Percentiles rank a stretch among this genome's conserved stretches.
Conservation (phyloP, 768 basidiomycete species). For the Amanita molliuscula region DNA sequence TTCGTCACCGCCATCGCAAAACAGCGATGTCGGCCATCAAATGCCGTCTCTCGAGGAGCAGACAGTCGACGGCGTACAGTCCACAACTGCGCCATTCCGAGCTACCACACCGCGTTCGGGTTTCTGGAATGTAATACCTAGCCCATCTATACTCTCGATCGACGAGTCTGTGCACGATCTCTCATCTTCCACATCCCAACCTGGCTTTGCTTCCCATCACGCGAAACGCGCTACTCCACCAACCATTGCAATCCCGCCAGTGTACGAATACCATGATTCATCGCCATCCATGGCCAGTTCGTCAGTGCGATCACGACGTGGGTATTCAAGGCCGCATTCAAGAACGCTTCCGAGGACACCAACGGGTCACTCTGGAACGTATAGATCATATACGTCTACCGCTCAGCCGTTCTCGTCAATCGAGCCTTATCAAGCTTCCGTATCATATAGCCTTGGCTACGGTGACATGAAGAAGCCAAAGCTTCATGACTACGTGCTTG, state of each 20-base stretch:
- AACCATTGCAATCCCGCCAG: background rate
- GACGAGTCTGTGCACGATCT: no score
- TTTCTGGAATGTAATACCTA: no score
- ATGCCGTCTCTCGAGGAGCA: no score
- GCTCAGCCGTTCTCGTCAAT: background rate
- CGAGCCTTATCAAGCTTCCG: background rate
- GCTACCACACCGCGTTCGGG: no score
- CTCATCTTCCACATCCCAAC: background rate
- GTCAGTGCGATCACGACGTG: background rate
- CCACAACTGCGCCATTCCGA: no score
- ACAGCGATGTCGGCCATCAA: no score
- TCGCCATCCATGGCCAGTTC: background rate
- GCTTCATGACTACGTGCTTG: conserved; percentile 6
- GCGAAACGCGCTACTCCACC: background rate
- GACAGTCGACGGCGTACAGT: no score
- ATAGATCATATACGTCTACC: background rate
- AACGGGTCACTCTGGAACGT: background rate
- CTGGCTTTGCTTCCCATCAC: no score
- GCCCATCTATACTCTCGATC: no score
- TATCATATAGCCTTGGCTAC: background rate
- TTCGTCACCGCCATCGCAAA: no score
- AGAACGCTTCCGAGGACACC: background rate
- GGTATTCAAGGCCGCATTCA: background rate
- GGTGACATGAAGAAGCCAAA: background rate
- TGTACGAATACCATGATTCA: background rate